A percentile compares a stretch with the other conserved stretches of the same genome.
phyloP scores from a whole-genome alignment of 257 asterid genomes.

The Ehretia macrophylla region DNA sequence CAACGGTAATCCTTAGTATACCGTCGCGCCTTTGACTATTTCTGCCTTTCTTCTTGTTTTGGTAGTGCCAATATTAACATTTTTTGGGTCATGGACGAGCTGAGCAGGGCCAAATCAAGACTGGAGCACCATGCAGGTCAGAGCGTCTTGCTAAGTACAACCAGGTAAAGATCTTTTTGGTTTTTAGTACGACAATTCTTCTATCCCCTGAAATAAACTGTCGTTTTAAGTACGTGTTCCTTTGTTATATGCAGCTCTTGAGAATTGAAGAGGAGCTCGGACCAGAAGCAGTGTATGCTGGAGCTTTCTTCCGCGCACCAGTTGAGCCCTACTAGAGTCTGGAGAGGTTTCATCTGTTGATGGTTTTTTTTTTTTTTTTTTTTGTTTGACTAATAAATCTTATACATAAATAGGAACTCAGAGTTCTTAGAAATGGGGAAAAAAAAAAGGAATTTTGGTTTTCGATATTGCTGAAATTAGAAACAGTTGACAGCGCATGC shows the following conservation, averaged over 20 bases:
- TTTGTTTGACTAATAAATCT: neutral
- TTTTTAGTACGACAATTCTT: too few relatives aligned
- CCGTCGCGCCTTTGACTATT: too few relatives aligned
- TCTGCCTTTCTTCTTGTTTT: too few relatives aligned
- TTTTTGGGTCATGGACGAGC: neutral
- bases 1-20: conserved; percentile 59
- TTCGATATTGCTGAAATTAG: too few relatives aligned
- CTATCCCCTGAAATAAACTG: neutral
- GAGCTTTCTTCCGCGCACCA: conserved; percentile 82
- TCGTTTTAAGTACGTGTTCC: neutral
- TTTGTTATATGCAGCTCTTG: conserved; percentile 48
- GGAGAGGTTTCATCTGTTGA: neutral
- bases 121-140: conserved; percentile 98
- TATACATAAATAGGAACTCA: too few relatives aligned
- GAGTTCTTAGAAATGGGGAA: too few relatives aligned
- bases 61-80: neutral
- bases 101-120: conserved; percentile 90
- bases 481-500: too few relatives aligned
- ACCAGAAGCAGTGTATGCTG: conserved; percentile 80
- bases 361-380: neutral
- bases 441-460: too few relatives aligned
- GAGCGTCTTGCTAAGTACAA: conserved; percentile 97
- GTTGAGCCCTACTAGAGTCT: conserved; percentile 68
- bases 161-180: conserved; percentile 46
- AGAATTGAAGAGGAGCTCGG: conserved; percentile 97